Evolutionary conservation across 331 rosid genomes (phyloP), one percentile per base, ranked within the genome.

Genomic region (Telfairia occidentalis): DNA sequence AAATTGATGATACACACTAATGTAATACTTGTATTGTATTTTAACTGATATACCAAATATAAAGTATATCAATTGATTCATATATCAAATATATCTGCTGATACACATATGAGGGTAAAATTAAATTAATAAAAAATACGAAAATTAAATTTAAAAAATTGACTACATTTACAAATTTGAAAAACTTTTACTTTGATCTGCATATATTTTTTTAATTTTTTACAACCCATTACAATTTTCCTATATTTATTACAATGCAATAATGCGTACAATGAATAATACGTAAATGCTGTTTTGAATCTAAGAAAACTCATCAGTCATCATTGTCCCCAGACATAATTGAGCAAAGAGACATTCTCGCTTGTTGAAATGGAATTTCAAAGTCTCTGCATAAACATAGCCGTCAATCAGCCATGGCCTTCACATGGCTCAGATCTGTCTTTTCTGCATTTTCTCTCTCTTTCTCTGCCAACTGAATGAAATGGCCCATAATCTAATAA

Each of bases 341-440:
- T 32, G 71, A 35, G 71, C 71, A 63, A 63, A 65, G 60, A 32
- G 61, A 71, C 60, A 71, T 48, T 71, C 76, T 71, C 54, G 28
- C 29, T 30, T 46, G 58, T 71, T 71, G 76, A 48, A 71, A 71
- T 71, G 38, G 58, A 18, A 71, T 29, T 71, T 7, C 32, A 69
- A 67, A 5, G 19, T 45, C 9, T 12, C 16, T 23, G 40, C 57
- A 71, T 28, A 28, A 48, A 71, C 76, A 71, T 49, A 74, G 65
- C 52, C 77, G 37, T 74, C 75, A 78, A 69, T 59, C 45, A 74
- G 84, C 77, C 80, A 63, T 82, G 80, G n/a, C 65, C 84, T 59
- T 71, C 96, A 87, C 95, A 89, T 91, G 96, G 80, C 79, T 53
- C 63, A 74, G 88, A 86, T 86, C 92, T 83, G 89, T 83, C 89